Percentiles rank a stretch among this genome's conserved stretches.
Evolutionary conservation across 1,284 basidiomycete genomes (phyloP).

Genomic region (Malassezia japonica): DNA sequence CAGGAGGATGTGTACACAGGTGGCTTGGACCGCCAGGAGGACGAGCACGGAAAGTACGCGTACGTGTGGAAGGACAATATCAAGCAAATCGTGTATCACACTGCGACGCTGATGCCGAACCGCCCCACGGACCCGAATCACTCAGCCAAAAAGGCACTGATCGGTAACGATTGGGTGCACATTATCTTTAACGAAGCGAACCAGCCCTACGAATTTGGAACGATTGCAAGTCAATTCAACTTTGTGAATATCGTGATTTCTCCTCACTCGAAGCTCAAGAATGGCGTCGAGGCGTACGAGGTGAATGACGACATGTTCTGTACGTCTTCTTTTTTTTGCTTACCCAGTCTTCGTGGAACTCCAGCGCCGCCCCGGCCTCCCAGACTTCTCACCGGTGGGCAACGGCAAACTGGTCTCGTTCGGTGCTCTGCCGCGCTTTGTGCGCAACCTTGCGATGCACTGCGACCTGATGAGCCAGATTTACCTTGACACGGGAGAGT

Average conservation of each 20-base stretch:
- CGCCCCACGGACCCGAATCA: constrained; percentile 28
- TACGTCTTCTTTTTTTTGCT: constrained; percentile 9
- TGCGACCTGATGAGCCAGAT: constrained; percentile 45
- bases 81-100: constrained; percentile 86
- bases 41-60: constrained; percentile 56
- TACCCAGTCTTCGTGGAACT: constrained; percentile 35
- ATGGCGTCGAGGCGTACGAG: constrained; percentile 34
- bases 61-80: constrained; percentile 99
- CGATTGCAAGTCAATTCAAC: constrained; percentile 83
- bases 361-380: constrained; percentile 36
- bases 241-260: constrained; percentile 90
- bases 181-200: constrained; percentile 80
- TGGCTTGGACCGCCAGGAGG: constrained; percentile 75
- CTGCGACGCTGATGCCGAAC: constrained; percentile 91
- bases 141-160: constrained; percentile 40
- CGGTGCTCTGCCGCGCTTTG: constrained; percentile 34
- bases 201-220: constrained; percentile 70
- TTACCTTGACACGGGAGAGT: constrained; percentile 40
- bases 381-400: constrained; percentile 42
- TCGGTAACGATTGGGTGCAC: constrained; percentile 48
- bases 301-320: constrained; percentile 39
- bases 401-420: constrained; percentile 41
- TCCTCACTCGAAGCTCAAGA: constrained; percentile 34
- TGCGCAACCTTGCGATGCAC: constrained; percentile 39
- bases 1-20: constrained; percentile 77